Conservation (phyloP, 129 eudicot species). For the Artemisia argyi region DNA sequence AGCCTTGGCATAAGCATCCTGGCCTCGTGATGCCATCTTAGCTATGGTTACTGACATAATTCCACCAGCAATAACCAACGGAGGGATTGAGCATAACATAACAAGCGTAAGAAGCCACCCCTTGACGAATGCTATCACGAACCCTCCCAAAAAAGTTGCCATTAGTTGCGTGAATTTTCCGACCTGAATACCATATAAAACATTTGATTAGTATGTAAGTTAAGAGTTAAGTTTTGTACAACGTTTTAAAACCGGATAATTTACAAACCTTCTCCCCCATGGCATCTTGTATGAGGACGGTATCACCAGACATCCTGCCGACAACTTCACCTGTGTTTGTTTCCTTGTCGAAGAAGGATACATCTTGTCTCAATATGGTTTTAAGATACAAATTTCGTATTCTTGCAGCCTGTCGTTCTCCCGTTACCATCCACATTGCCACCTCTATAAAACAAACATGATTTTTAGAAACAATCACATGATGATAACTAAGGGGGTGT, state of each 20-base stretch:
- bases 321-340: constrained; percentile 94
- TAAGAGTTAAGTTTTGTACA: neutral
- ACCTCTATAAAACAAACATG: constrained; percentile 55
- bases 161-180: constrained; percentile 78
- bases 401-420: constrained; percentile 92
- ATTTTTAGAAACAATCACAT: neutral
- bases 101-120: constrained; percentile 98
- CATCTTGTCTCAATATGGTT: constrained; percentile 87
- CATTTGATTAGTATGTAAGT: neutral
- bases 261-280: constrained; percentile 88
- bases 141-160: constrained; percentile 79
- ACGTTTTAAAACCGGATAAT: neutral
- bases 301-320: constrained; percentile 98
- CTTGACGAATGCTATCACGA: constrained; percentile 66
- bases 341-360: constrained; percentile 86
- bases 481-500: neutral
- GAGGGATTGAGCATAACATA: constrained; percentile 70
- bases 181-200: constrained; percentile 49
- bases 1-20: constrained; percentile 81
- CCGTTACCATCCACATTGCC: constrained; percentile 90
- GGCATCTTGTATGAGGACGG: constrained; percentile 94
- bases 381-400: constrained; percentile 74
- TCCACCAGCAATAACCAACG: constrained; percentile 66
- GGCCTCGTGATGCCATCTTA: constrained; percentile 81
- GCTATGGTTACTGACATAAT: constrained; percentile 53